Conservation (phyloP, 257 asterid genomes). For the Lithospermum erythrorhizon region DNA sequence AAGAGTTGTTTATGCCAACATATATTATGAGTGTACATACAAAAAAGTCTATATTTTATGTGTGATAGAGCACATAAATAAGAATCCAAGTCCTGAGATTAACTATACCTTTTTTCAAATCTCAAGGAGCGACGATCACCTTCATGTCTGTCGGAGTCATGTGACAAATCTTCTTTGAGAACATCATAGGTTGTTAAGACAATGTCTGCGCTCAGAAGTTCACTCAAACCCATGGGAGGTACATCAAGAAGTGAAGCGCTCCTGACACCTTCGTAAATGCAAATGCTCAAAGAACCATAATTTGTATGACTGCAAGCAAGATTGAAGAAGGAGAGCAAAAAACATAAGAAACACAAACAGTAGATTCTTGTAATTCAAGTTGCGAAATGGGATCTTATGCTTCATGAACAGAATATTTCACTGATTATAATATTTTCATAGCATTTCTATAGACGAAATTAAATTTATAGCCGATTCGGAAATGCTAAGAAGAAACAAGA, state of each 20-base stretch:
- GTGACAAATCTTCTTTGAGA: conserved; percentile 91
- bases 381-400: neutral
- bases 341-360: neutral
- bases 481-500: neutral
- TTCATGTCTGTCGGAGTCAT: conserved; percentile 88
- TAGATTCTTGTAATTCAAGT: neutral
- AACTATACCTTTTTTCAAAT: conserved; percentile 65
- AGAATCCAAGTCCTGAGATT: conserved; percentile 3
- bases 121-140: conserved; percentile 90
- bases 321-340: neutral
- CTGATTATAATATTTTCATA: neutral
- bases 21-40: too few species aligned
- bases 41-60: too few species aligned
- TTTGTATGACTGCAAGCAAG: conserved; percentile 62
- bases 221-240: conserved; percentile 44
- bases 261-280: conserved; percentile 75
- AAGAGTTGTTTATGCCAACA: too few species aligned
- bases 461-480: neutral
- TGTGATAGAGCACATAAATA: neutral
- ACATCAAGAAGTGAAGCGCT: conserved; percentile 38
- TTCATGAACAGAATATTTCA: neutral
- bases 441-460: neutral
- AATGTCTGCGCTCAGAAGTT: conserved; percentile 66
- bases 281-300: conserved; percentile 53
- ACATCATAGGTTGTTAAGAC: conserved; percentile 89